A percentile compares a stretch with the other conserved stretches of the same genome.
Conservation (phyloP, 2,329 filamentous ascomycete species). For the Calcarisporium arbuscula region DNA sequence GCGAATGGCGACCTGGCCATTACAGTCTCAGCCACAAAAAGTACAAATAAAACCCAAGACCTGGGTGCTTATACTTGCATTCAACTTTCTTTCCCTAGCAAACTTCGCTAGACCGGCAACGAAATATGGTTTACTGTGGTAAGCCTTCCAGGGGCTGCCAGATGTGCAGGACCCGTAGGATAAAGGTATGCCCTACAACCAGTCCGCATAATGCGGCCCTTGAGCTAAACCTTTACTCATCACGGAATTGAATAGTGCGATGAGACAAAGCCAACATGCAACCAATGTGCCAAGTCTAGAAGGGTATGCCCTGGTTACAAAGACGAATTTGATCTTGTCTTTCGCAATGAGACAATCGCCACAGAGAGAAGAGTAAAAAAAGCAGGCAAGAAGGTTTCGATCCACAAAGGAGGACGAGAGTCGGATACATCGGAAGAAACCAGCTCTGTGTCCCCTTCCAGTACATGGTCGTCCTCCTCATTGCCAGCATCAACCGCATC, state of each 20-base stretch:
- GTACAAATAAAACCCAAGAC: too few species aligned
- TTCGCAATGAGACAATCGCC: constrained; percentile 65
- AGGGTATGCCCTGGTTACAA: constrained; percentile 61
- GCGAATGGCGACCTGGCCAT: too few species aligned
- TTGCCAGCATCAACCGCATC: constrained; percentile 14
- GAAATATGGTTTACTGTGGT: constrained; percentile 64
- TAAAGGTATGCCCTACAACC: constrained; percentile 52
- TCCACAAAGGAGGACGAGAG: constrained; percentile 27
- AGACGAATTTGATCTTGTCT: constrained; percentile 66
- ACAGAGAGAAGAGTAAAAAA: constrained; percentile 57
- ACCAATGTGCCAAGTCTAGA: constrained; percentile 57
- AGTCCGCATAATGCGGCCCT: neutral
- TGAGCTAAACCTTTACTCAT: constrained; percentile 4
- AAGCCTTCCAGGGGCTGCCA: constrained; percentile 65
- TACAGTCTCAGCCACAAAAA: too few species aligned
- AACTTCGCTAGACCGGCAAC: too few species aligned
- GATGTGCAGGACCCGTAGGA: constrained; percentile 66
- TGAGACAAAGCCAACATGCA: constrained; percentile 59
- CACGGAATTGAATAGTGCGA: constrained; percentile 48
- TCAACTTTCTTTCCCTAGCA: too few species aligned
- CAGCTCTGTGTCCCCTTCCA: constrained; percentile 11
- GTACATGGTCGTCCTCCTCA: constrained; percentile 9
- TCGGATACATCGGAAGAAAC: constrained; percentile 7
- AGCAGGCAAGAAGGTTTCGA: constrained; percentile 41
- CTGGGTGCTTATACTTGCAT: too few species aligned